phyloP scores from a whole-genome alignment of 768 basidiomycete species.

The Trametes villosa region DNA sequence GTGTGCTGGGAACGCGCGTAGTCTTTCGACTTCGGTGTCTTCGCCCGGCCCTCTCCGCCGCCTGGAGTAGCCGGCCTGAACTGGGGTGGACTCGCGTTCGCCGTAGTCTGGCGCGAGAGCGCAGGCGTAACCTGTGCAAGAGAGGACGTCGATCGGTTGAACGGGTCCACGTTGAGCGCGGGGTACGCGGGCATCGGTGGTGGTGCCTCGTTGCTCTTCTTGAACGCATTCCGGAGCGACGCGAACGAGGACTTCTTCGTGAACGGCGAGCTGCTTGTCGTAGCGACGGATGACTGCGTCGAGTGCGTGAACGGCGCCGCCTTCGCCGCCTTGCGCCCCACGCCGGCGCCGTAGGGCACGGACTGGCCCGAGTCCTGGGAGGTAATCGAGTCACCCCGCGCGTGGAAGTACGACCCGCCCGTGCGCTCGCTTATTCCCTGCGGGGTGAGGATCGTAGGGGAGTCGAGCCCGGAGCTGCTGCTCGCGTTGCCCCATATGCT shows the following conservation, averaged over 20 bases:
- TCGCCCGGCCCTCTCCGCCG: conserved; percentile 48
- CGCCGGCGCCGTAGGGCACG: conserved; percentile 38
- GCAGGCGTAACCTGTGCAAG: conserved; percentile 53
- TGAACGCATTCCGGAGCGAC: conserved; percentile 87
- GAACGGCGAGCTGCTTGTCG: conserved; percentile 53
- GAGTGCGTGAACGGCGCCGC: conserved; percentile 67
- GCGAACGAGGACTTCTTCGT: conserved; percentile 85
- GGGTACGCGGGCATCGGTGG: conserved; percentile 83
- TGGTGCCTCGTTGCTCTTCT: conserved; percentile 59
- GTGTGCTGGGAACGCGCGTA: conserved; percentile 78
- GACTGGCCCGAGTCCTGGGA: conserved; percentile 79
- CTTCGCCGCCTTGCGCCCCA: conserved; percentile 39
- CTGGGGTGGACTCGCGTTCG: conserved; percentile 54
- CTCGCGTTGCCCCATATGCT: conserved; percentile 34
- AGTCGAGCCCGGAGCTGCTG: conserved; percentile 58
- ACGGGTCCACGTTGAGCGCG: conserved; percentile 78
- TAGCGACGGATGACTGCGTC: conserved; percentile 70
- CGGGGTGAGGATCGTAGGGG: conserved; percentile 64
- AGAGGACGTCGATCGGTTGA: conserved; percentile 81
- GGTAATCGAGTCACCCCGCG: conserved; percentile 76
- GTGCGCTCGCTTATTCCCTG: conserved; percentile 46
- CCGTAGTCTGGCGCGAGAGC: conserved; percentile 43
- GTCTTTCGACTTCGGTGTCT: conserved; percentile 53
- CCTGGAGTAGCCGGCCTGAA: conserved; percentile 66
- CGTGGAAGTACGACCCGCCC: conserved; percentile 72